A percentile compares a stretch with the other conserved stretches of the same genome.
Evolutionary conservation across 2,329 filamentous ascomycete genomes (phyloP).

Genomic region (Volutella citrinella): DNA sequence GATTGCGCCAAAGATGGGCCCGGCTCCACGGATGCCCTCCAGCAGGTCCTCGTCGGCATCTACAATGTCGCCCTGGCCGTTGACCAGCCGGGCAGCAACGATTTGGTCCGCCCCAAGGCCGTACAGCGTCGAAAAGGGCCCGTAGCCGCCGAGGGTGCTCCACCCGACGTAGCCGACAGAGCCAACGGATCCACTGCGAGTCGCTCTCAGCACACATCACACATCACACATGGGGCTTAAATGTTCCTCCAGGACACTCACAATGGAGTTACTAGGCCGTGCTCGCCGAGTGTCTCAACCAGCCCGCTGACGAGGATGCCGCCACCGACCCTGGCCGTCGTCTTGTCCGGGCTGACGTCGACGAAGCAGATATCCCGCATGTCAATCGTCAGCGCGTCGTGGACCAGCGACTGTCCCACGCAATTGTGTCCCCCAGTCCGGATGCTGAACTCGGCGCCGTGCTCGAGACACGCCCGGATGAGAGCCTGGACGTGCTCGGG

Average conservation of each 20-base stretch:
- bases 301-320: slow-evolving; percentile 2
- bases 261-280: slow-evolving; percentile 3
- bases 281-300: neutral
- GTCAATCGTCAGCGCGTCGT: slow-evolving; percentile 9
- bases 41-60: slow-evolving; percentile 7
- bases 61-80: slow-evolving; percentile 3
- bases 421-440: slow-evolving; percentile 11
- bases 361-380: slow-evolving; percentile 14
- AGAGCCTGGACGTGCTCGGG: slow-evolving; percentile 1
- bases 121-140: neutral
- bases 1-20: slow-evolving; percentile 5
- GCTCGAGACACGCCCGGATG: neutral
- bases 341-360: neutral
- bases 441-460: slow-evolving; percentile 3
- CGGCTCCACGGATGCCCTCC: slow-evolving; percentile 7
- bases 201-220: no score
- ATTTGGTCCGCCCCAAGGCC: slow-evolving; percentile 12
- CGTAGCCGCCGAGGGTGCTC: slow-evolving; percentile 10
- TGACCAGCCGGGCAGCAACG: neutral
- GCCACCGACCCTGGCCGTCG: slow-evolving; percentile 1
- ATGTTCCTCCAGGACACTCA: no score
- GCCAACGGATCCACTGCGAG: neutral
- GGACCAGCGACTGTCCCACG: slow-evolving; percentile 1
- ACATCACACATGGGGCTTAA: no score
- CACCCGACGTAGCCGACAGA: slow-evolving; percentile 13